These are phyloP conservation scores for Dactylonectria estremocensis DNA, from an alignment of 2,329 filamentous ascomycete genomes.

Conservation along the genomic window DNA sequence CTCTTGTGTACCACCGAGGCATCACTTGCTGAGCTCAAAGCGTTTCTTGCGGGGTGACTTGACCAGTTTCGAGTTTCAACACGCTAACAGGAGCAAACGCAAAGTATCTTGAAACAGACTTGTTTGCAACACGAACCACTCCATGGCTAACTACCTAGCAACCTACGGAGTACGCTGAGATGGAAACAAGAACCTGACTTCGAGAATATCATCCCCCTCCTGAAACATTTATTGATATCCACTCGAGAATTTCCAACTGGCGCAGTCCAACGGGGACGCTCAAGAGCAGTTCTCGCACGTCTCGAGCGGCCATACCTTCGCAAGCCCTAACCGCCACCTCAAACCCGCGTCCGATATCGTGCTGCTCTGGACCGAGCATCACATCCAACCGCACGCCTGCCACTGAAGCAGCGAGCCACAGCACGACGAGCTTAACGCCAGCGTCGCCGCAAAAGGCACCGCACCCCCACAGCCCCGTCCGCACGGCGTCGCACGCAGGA, in stretches of 20 bases:
- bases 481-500: conserved; percentile 35
- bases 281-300: conserved; percentile 24
- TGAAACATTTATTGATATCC: conserved; percentile 24
- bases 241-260: conserved; percentile 32
- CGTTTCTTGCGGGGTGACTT: not conserved
- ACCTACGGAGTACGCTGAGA: not conserved
- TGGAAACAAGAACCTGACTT: not conserved
- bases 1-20: not conserved
- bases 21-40: not conserved
- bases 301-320: conserved; percentile 5
- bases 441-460: conserved; percentile 55
- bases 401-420: conserved; percentile 53
- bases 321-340: conserved; percentile 26
- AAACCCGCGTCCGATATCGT: conserved; percentile 35
- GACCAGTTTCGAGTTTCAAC: not conserved
- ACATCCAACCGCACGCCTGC: conserved; percentile 41
- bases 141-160: not conserved
- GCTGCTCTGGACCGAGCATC: conserved; percentile 36
- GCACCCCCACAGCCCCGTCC: conserved; percentile 54
- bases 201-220: not conserved
- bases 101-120: not conserved
- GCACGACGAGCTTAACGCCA: conserved; percentile 49
- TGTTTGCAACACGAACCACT: not conserved
- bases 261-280: conserved; percentile 25
- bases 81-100: not conserved